Conservation (phyloP, 805 yeast species). For the Wickerhamomyces sydowiorum region DNA sequence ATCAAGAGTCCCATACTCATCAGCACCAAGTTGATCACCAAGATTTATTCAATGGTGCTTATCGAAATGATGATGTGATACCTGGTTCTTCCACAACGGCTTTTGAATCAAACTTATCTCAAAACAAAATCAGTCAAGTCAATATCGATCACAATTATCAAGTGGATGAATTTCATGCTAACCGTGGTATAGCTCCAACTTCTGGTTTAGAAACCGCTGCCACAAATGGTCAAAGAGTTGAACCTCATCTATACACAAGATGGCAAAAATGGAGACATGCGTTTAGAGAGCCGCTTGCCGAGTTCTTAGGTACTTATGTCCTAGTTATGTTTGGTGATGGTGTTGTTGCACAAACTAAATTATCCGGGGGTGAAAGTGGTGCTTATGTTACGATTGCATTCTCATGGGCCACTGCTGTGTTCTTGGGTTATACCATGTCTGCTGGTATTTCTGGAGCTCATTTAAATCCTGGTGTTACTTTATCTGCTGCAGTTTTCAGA, state of each 20-base stretch:
- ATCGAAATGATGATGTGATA: neutral
- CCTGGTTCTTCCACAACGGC: neutral
- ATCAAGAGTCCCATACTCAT: no score
- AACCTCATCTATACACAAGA: conserved; percentile 12
- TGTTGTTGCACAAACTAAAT: conserved; percentile 37
- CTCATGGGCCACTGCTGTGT: conserved; percentile 52
- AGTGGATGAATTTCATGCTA: conserved; percentile 2
- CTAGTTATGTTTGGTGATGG: conserved; percentile 43
- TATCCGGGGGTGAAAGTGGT: conserved; percentile 34
- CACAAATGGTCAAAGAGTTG: conserved; percentile 12
- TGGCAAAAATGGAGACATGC: conserved; percentile 23
- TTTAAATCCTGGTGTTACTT: conserved; percentile 47
- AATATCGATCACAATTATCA: no score
- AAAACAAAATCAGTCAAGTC: neutral
- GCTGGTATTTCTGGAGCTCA: conserved; percentile 60
- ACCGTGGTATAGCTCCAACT: conserved; percentile 17
- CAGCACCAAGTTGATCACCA: no score
- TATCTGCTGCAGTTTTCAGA: conserved; percentile 41
- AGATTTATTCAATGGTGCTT: no score
- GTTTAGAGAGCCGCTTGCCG: conserved; percentile 43
- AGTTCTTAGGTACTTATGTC: conserved; percentile 44
- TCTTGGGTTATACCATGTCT: conserved; percentile 42
- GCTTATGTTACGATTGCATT: conserved; percentile 36
- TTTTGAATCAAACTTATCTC: neutral
- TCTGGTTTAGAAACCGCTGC: conserved; percentile 24